Conservation (phyloP, 1,139 yeast genomes). For the Hansenula lynferdii region DNA sequence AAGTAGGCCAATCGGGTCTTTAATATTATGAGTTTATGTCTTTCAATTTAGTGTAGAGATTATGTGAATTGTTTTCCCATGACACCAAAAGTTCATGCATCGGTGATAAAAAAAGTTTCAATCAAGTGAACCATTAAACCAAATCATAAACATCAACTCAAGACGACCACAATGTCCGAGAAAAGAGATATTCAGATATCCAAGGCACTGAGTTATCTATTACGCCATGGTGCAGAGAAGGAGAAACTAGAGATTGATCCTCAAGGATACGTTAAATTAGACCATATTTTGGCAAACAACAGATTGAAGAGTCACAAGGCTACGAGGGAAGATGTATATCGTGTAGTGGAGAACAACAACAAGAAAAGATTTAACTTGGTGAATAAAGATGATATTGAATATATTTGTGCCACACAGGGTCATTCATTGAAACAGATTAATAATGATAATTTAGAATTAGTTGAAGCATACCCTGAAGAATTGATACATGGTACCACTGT, state of each 20-base stretch:
- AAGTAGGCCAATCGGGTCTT: too few relatives aligned
- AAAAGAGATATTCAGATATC: slow-evolving; percentile 57
- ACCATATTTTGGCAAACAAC: slow-evolving; percentile 49
- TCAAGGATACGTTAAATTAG: slow-evolving; percentile 60
- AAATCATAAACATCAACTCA: too few relatives aligned
- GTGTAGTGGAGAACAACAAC: slow-evolving; percentile 60
- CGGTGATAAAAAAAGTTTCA: too few relatives aligned
- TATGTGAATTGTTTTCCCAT: too few relatives aligned
- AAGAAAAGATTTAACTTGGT: slow-evolving; percentile 62
- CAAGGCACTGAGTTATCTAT: slow-evolving; percentile 66
- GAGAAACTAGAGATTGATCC: slow-evolving; percentile 61
- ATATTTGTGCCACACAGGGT: slow-evolving; percentile 89
- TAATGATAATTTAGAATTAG: slow-evolving; percentile 35
- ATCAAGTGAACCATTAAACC: too few relatives aligned
- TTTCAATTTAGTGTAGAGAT: too few relatives aligned
- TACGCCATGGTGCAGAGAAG: slow-evolving; percentile 80
- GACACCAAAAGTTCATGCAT: too few relatives aligned
- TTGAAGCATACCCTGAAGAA: slow-evolving; percentile 34
- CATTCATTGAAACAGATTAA: slow-evolving; percentile 57
- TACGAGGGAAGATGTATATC: slow-evolving; percentile 50
- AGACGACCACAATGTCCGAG: too few relatives aligned
- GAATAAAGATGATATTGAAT: slow-evolving; percentile 26
- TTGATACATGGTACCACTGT: slow-evolving; percentile 79
- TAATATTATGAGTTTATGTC: too few relatives aligned
- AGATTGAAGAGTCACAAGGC: slow-evolving; percentile 52